Percentiles rank a stretch among this genome's conserved stretches.
phyloP scores from a whole-genome alignment of 2,329 filamentous ascomycete species.

The Neopestalotiopsis rosae region DNA sequence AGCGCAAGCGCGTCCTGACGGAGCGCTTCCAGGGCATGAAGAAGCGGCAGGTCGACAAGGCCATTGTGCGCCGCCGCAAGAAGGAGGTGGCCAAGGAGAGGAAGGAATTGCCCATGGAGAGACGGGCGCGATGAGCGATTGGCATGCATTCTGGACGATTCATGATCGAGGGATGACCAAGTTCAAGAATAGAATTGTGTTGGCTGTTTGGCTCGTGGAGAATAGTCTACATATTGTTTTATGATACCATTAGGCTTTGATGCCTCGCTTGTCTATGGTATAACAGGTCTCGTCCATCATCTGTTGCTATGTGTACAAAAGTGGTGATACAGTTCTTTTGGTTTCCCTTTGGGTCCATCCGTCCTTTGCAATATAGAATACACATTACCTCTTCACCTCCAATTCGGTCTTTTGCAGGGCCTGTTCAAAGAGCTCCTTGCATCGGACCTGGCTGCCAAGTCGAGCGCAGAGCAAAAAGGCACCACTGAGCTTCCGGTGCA shows the following conservation, averaged over 20 bases:
- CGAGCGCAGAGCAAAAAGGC: slow-evolving; percentile 92
- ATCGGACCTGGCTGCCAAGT: slow-evolving; percentile 81
- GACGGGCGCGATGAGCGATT: slow-evolving; percentile 41
- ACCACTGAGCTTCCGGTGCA: slow-evolving; percentile 94
- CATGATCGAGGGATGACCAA: neutral
- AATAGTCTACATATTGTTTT: slow-evolving; percentile 5
- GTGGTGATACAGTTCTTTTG: slow-evolving; percentile 8
- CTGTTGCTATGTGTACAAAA: slow-evolving; percentile 5
- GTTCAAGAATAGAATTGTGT: slow-evolving; percentile 28
- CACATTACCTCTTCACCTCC: slow-evolving; percentile 20
- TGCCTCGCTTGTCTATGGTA: slow-evolving; percentile 10
- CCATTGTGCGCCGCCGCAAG: slow-evolving; percentile 87
- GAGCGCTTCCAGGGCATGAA: slow-evolving; percentile 85
- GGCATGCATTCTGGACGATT: no score
- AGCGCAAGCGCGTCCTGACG: slow-evolving; percentile 83
- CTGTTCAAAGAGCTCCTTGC: slow-evolving; percentile 77
- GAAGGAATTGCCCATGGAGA: slow-evolving; percentile 69
- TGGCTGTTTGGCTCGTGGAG: neutral
- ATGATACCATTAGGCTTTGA: slow-evolving; percentile 15
- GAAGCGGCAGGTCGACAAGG: slow-evolving; percentile 81
- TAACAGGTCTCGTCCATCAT: neutral
- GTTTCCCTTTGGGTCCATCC: no score
- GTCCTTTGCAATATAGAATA: neutral
- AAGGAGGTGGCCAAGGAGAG: slow-evolving; percentile 87
- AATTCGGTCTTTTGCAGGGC: slow-evolving; percentile 48